Conservation (phyloP, 495 filamentous ascomycete species). For the Astrocystis sublimbata region DNA sequence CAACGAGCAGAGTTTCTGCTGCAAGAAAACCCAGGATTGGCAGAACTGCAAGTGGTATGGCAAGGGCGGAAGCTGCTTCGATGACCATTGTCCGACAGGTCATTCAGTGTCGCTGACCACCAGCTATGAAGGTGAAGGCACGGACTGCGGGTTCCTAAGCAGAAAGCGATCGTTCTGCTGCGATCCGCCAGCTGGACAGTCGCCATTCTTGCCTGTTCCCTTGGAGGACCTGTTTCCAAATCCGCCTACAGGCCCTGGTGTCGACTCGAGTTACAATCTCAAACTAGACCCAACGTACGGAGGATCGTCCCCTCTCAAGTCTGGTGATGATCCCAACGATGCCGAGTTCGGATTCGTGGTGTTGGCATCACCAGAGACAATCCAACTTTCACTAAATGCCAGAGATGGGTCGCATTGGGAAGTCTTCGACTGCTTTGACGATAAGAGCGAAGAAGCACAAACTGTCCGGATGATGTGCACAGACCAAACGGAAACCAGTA, state of each 20-base stretch:
- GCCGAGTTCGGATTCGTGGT: constrained; percentile 33
- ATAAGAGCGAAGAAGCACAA: constrained; percentile 18
- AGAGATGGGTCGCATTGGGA: constrained; percentile 39
- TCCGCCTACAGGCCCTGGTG: constrained; percentile 24
- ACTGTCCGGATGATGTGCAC: constrained; percentile 32
- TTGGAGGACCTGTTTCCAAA: constrained; percentile 37
- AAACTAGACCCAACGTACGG: constrained; percentile 21
- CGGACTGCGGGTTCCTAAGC: constrained; percentile 15
- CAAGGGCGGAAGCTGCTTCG: constrained; percentile 24
- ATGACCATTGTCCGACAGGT: constrained; percentile 9
- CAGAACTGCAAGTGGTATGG: constrained; percentile 21
- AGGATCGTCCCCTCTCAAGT: constrained; percentile 13
- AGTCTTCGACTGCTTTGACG: constrained; percentile 9
- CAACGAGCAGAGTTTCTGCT: background rate
- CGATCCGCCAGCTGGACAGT: constrained; percentile 8
- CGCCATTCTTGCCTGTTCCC: constrained; percentile 33
- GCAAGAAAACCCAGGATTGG: background rate
- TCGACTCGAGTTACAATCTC: constrained; percentile 29
- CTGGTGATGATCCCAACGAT: constrained; percentile 31
- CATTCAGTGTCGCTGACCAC: constrained; percentile 13
- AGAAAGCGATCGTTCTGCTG: constrained; percentile 36
- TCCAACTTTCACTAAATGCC: constrained; percentile 27
- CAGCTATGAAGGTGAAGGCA: background rate
- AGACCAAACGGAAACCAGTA: background rate
- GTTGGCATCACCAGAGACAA: constrained; percentile 28